These are phyloP conservation scores for Lentinula boryana DNA, from an alignment of 768 basidiomycete species.

Conservation along the genomic window DNA sequence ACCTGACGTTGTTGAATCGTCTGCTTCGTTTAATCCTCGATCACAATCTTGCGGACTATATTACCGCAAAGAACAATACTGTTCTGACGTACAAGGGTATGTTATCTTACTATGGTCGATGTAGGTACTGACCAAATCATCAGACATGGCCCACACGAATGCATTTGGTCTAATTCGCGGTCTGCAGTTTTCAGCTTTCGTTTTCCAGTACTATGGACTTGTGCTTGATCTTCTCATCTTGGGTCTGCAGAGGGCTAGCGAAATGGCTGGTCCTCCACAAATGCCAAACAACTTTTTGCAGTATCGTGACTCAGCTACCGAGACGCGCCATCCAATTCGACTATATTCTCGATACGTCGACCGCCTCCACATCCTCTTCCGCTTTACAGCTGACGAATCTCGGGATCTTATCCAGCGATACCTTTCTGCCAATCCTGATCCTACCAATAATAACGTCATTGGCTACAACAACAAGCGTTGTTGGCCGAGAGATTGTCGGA, in stretches of 20 bases:
- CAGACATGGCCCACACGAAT: constrained; percentile 95
- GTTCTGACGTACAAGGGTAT: constrained; percentile 83
- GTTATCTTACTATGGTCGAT: neutral
- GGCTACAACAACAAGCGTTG: constrained; percentile 99
- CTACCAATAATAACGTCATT: constrained; percentile 98
- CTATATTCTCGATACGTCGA: constrained; percentile 98
- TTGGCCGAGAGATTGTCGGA: constrained; percentile 98
- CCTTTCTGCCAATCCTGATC: constrained; percentile 95
- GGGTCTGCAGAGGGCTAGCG: constrained; percentile 95
- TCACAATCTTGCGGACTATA: constrained; percentile 98
- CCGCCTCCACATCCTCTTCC: constrained; percentile 90
- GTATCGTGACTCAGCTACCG: constrained; percentile 90
- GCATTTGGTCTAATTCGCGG: constrained; percentile 96
- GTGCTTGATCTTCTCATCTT: constrained; percentile 94
- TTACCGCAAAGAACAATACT: constrained; percentile 98
- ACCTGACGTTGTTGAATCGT: constrained; percentile 92
- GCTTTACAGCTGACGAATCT: constrained; percentile 96
- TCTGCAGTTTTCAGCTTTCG: constrained; percentile 96
- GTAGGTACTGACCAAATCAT: constrained; percentile 4
- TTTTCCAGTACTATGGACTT: constrained; percentile 98
- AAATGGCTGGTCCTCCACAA: constrained; percentile 98
- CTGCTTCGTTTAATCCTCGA: constrained; percentile 94
- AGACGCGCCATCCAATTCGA: constrained; percentile 96
- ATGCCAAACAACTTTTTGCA: constrained; percentile 99
- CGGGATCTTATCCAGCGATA: constrained; percentile 98